Percentiles rank a stretch among this genome's conserved stretches.
phyloP scores from a whole-genome alignment of 129 eudicot species.

The Tagetes erecta region DNA sequence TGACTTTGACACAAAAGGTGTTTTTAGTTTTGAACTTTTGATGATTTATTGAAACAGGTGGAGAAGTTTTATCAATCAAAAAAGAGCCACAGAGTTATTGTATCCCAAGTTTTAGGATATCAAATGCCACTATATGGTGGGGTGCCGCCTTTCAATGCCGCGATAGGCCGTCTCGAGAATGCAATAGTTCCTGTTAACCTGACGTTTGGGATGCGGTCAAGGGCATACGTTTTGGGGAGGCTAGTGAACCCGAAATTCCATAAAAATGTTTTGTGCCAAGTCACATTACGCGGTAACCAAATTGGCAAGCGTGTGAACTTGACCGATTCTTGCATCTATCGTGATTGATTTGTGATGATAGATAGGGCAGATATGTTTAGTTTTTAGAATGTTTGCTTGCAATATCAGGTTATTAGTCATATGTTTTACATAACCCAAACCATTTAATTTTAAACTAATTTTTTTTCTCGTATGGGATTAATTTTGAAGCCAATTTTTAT shows the following conservation, averaged over 20 bases:
- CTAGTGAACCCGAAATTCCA: conserved; percentile 87
- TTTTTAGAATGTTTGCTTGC: not conserved
- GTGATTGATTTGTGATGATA: conserved; percentile 27
- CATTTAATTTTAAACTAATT: too few species aligned
- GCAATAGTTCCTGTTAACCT: conserved; percentile 65
- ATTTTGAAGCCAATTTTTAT: too few species aligned
- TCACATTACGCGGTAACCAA: conserved; percentile 64
- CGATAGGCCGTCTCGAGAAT: conserved; percentile 44
- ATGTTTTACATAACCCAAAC: not conserved
- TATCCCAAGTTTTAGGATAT: conserved; percentile 47
- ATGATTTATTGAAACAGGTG: conserved; percentile 45
- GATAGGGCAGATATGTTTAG: not conserved
- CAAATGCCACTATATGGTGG: conserved; percentile 88
- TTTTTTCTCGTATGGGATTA: too few species aligned
- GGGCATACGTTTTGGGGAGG: conserved; percentile 79
- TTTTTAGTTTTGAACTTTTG: not conserved
- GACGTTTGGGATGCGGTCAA: conserved; percentile 68
- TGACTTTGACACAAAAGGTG: too few species aligned
- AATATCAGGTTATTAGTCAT: conserved; percentile 12
- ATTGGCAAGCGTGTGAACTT: conserved; percentile 65
- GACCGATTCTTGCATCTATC: conserved; percentile 60
- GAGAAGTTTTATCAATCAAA: conserved; percentile 68
- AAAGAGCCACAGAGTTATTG: conserved; percentile 49
- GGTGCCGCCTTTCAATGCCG: conserved; percentile 54
- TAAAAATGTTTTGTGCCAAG: conserved; percentile 53